These are phyloP conservation scores for Diplodia intermedia DNA, from an alignment of 2,329 filamentous ascomycete genomes.

Conservation along the genomic window DNA sequence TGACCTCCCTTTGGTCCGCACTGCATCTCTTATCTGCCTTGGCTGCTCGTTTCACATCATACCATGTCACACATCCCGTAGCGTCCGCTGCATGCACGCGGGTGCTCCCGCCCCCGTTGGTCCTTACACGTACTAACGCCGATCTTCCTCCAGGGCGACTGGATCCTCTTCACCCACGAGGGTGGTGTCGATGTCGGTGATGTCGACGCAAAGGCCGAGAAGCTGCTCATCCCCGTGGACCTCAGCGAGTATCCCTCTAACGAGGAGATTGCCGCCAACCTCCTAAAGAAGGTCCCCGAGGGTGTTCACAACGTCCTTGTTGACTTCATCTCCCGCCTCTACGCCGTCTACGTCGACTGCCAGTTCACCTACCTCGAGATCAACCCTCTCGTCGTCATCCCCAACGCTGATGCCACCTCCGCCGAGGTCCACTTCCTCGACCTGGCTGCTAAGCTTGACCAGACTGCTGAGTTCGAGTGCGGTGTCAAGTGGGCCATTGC, in stretches of 20 bases:
- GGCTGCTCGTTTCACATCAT: slow-evolving; percentile 16
- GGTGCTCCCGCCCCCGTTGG: slow-evolving; percentile 19
- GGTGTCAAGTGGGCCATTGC: slow-evolving; percentile 99
- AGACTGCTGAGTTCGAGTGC: slow-evolving; percentile 99
- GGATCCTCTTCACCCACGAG: slow-evolving; percentile 99
- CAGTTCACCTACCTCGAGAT: slow-evolving; percentile 99
- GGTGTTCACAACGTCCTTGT: slow-evolving; percentile 98
- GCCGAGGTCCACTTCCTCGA: slow-evolving; percentile 98
- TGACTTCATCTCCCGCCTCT: slow-evolving; percentile 98
- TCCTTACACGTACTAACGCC: slow-evolving; percentile 19
- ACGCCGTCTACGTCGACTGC: slow-evolving; percentile 99
- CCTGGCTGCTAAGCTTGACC: slow-evolving; percentile 96
- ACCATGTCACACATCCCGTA: slow-evolving; percentile 31
- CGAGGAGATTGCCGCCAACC: slow-evolving; percentile 82
- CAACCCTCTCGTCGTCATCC: slow-evolving; percentile 98
- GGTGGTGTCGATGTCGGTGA: slow-evolving; percentile 99
- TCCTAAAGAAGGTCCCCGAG: slow-evolving; percentile 92
- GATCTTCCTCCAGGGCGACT: slow-evolving; percentile 77
- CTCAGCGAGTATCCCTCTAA: slow-evolving; percentile 94
- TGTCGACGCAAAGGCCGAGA: slow-evolving; percentile 98
- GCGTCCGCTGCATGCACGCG: slow-evolving; percentile 24
- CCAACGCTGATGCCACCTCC: slow-evolving; percentile 89
- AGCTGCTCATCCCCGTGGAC: slow-evolving; percentile 96
- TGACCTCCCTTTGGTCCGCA: slow-evolving; percentile 31
- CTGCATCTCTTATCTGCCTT: slow-evolving; percentile 33